Conservation (phyloP, 106 monocot genomes). For the Dendrobium nobile region DNA sequence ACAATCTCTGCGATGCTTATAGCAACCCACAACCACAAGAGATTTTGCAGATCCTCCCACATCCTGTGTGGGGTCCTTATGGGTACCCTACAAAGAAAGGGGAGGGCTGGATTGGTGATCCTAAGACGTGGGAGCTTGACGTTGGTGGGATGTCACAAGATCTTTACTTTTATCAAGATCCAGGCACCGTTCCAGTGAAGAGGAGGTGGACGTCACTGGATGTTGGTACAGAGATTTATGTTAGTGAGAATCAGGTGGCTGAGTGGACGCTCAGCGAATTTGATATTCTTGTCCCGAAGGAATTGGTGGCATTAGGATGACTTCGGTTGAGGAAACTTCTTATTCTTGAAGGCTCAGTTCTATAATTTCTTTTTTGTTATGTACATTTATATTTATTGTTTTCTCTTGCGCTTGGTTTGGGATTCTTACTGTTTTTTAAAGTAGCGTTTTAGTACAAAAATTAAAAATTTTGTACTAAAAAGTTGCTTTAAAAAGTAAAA, state of each 20-base stretch:
- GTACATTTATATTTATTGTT: no score
- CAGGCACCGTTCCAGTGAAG: constrained; percentile 39
- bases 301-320: no score
- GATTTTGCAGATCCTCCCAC: constrained; percentile 74
- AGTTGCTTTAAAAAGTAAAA: no score
- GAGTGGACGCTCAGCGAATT: constrained; percentile 73
- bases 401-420: no score
- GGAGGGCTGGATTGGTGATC: constrained; percentile 76
- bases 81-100: constrained; percentile 69
- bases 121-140: constrained; percentile 66
- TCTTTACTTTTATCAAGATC: constrained; percentile 83
- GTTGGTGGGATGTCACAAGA: constrained; percentile 53
- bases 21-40: constrained; percentile 89
- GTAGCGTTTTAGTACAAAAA: no score
- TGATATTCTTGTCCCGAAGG: constrained; percentile 17
- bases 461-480: no score
- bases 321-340: no score
- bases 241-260: constrained; percentile 26
- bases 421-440: no score
- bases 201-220: constrained; percentile 68
- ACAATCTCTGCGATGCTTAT: constrained; percentile 62
- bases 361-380: no score
- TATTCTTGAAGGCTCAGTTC: no score
- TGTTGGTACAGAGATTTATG: constrained; percentile 72
- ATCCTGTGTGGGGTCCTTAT: constrained; percentile 68